A percentile compares a stretch with the other conserved stretches of the same genome.
phyloP scores from a whole-genome alignment of 805 yeast genomes.

The Candida multigemmis region DNA sequence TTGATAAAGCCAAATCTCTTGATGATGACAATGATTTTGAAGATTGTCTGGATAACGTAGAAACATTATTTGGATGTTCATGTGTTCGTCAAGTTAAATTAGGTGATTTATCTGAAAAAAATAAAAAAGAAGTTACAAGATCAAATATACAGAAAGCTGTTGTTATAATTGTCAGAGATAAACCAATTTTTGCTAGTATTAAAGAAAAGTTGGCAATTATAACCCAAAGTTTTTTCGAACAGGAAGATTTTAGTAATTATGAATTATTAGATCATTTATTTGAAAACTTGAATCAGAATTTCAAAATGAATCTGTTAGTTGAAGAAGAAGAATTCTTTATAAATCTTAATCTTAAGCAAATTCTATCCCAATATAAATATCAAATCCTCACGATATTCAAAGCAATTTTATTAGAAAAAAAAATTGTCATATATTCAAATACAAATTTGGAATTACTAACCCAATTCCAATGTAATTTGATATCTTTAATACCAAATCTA shows the following conservation, averaged over 20 bases:
- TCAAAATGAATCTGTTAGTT: conserved; percentile 15
- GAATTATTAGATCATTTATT: conserved; percentile 60
- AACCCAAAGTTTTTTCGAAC: conserved; percentile 78
- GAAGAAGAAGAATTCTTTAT: conserved; percentile 36
- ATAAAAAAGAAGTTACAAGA: conserved; percentile 58
- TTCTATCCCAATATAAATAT: conserved; percentile 49
- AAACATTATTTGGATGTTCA: conserved; percentile 87
- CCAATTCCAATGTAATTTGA: conserved; percentile 71
- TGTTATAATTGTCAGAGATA: conserved; percentile 67
- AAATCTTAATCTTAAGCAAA: conserved; percentile 64
- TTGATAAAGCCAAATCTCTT: conserved; percentile 34
- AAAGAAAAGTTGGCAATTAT: conserved; percentile 86
- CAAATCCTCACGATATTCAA: conserved; percentile 64
- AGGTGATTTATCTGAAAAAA: conserved; percentile 45
- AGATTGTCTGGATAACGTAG: conserved; percentile 32
- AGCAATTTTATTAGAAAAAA: conserved; percentile 66
- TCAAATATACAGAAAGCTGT: conserved; percentile 88
- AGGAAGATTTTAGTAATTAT: conserved; percentile 66
- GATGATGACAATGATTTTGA: conserved; percentile 31
- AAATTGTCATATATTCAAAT: conserved; percentile 64
- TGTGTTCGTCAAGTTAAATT: conserved; percentile 80
- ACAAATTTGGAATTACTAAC: conserved; percentile 74
- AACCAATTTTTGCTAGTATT: conserved; percentile 82
- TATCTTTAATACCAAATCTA: conserved; percentile 77
- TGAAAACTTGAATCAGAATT: conserved; percentile 45